phyloP scores from a whole-genome alignment of 768 basidiomycete species.

The Trametes cubensis region DNA sequence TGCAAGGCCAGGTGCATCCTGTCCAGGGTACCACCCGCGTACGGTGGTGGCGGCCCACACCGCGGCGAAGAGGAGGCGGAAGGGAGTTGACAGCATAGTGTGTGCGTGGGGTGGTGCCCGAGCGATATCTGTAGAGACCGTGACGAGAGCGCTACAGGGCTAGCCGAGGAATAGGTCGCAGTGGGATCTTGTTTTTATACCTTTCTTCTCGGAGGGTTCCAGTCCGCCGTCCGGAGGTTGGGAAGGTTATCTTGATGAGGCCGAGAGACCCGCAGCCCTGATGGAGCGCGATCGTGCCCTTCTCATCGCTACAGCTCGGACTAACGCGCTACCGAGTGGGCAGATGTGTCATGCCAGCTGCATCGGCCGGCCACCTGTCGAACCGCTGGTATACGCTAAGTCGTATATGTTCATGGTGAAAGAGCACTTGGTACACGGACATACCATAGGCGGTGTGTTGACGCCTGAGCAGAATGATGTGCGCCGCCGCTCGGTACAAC shows the following conservation, averaged over 20 bases:
- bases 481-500: no score
- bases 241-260: not conserved
- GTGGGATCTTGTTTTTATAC: conserved; percentile 2
- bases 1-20: conserved; percentile 21
- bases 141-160: not conserved
- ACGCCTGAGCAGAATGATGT: not conserved
- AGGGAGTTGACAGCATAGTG: conserved; percentile 14
- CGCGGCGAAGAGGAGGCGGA: conserved; percentile 15
- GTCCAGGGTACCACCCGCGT: conserved; percentile 14
- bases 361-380: not conserved
- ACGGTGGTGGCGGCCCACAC: conserved; percentile 9
- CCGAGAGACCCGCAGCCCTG: not conserved
- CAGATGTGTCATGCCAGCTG: conserved; percentile 7
- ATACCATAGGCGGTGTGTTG: not conserved
- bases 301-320: not conserved
- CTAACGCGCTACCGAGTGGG: not conserved
- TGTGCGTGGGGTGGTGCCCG: not conserved
- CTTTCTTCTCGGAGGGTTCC: no score
- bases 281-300: not conserved
- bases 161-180: not conserved
- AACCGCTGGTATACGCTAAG: no score
- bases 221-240: not conserved
- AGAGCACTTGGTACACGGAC: not conserved
- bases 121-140: no score
- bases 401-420: no score